Percentiles rank a stretch among this genome's conserved stretches.
phyloP scores from a whole-genome alignment of 352 stramenopile genomes.

The Globisporangium ultimum region DNA sequence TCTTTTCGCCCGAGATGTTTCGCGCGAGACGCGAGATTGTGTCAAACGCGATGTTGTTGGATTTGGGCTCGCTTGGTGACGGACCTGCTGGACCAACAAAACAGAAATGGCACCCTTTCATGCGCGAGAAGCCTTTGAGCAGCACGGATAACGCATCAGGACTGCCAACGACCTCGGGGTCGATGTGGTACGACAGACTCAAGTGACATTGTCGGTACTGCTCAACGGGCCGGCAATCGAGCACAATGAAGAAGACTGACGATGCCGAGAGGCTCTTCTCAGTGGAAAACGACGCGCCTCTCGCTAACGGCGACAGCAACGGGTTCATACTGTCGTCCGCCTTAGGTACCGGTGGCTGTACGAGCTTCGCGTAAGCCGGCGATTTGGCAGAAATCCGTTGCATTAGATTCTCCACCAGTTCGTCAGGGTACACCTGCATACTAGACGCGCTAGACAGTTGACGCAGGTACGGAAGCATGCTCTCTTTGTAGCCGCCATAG shows the following conservation, averaged over 20 bases:
- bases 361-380: neutral
- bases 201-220: slow-evolving; percentile 81
- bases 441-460: slow-evolving; percentile 74
- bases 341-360: neutral
- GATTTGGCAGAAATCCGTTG: slow-evolving; percentile 31
- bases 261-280: slow-evolving; percentile 32
- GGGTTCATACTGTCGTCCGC: slow-evolving; percentile 25
- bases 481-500: slow-evolving; percentile 70
- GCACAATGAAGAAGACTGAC: slow-evolving; percentile 73
- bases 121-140: slow-evolving; percentile 75
- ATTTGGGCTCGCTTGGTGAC: slow-evolving; percentile 13
- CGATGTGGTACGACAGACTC: slow-evolving; percentile 85
- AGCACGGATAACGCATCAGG: slow-evolving; percentile 71
- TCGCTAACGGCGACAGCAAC: slow-evolving; percentile 24
- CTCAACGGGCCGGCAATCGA: slow-evolving; percentile 75
- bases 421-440: slow-evolving; percentile 78
- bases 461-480: slow-evolving; percentile 62
- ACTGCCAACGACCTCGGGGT: slow-evolving; percentile 67
- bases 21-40: slow-evolving; percentile 54
- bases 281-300: slow-evolving; percentile 29
- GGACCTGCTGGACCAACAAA: slow-evolving; percentile 70
- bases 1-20: slow-evolving; percentile 59
- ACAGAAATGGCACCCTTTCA: slow-evolving; percentile 90
- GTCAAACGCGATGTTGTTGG: slow-evolving; percentile 39
- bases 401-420: slow-evolving; percentile 75